phyloP scores from a whole-genome alignment of 306 rosid species.

The Pueraria montana region DNA sequence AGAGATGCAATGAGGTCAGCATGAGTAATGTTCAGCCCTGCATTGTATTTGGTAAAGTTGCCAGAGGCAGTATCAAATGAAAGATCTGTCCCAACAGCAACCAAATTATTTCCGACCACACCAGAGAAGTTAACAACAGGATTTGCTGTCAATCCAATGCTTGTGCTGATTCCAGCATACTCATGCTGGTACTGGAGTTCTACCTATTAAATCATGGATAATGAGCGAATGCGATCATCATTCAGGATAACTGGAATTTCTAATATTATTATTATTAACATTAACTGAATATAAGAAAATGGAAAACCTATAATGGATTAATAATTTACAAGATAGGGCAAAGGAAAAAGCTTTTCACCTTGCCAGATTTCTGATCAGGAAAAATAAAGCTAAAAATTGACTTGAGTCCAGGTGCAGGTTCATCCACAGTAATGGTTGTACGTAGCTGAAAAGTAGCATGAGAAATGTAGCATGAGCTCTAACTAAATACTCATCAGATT shows the following conservation, averaged over 20 bases:
- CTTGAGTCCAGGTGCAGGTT: slow-evolving; percentile 94
- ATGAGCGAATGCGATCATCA: neutral
- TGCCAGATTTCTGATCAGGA: slow-evolving; percentile 95
- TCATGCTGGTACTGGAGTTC: slow-evolving; percentile 94
- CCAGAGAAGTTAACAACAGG: slow-evolving; percentile 91
- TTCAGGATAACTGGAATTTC: slow-evolving; percentile 5
- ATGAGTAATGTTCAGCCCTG: slow-evolving; percentile 79
- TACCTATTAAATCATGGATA: slow-evolving; percentile 61
- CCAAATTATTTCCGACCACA: slow-evolving; percentile 74
- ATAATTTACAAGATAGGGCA: neutral
- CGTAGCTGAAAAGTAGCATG: slow-evolving; percentile 62
- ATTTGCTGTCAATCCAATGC: slow-evolving; percentile 90
- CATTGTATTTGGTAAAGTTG: slow-evolving; percentile 77
- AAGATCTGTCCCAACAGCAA: slow-evolving; percentile 85
- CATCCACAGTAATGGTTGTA: slow-evolving; percentile 89
- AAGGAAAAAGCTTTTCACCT: slow-evolving; percentile 58
- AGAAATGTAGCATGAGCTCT: neutral
- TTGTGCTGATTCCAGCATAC: slow-evolving; percentile 89
- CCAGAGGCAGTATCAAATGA: slow-evolving; percentile 92
- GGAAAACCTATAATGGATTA: neutral
- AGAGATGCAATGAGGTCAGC: slow-evolving; percentile 88
- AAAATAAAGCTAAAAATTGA: slow-evolving; percentile 81
- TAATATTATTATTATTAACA: neutral
- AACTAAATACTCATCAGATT: neutral
- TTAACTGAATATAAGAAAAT: slow-evolving; percentile 5